Base-by-base conservation (phyloP, 768 basidiomycete genomes). In the Collybia mongolica region DNA sequence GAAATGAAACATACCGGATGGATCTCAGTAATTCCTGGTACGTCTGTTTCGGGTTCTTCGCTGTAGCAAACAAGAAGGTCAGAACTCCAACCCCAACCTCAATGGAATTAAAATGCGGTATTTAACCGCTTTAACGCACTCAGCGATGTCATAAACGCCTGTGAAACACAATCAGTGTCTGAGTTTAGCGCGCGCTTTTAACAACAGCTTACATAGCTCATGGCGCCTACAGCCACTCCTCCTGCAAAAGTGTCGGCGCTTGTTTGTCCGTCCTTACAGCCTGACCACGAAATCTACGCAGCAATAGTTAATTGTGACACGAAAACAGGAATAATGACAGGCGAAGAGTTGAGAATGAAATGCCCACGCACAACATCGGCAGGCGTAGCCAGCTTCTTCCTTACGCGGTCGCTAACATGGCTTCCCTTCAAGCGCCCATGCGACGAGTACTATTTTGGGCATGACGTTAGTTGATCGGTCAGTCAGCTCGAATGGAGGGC, bases 161-260 rank as follows among this genome's bases (percentile, higher is more conserved):
- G 11, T 32, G 11, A 32, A 9, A 32, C 7, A 32, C 32, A 32
- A 44, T 39, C 23, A 14, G 6, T 24, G n/a, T 32, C 24, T 29
- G 6, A 46, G 26, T 54, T 18, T 48, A 17, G 1, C 2, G 40
- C 46, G 23, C 4, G 18, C 47, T 40, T 11, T 26, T 15, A 14
- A 29, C 48, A 50, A 39, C n/a, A 6, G 69, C 86, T 43, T 60
- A 88, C 88, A 66, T 86, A 76, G 64, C 86, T 88, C 84, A 90
- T 90, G 2, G 88, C 89, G 2, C 89, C 89, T 6, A 86, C 83
- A 0, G 88, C 84, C 3, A 79, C 70, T 18, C 84, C 85, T 19
- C 72, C 74, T 22, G 77, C 71, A 44, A 80, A 79, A 1, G 86
- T 86, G 60, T 90, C 88, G 0, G 85, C 83, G 60, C 87, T 90